A percentile compares a stretch with the other conserved stretches of the same genome.
Conservation (phyloP, 805 yeast genomes). For the Wickerhamomyces chambardii region DNA sequence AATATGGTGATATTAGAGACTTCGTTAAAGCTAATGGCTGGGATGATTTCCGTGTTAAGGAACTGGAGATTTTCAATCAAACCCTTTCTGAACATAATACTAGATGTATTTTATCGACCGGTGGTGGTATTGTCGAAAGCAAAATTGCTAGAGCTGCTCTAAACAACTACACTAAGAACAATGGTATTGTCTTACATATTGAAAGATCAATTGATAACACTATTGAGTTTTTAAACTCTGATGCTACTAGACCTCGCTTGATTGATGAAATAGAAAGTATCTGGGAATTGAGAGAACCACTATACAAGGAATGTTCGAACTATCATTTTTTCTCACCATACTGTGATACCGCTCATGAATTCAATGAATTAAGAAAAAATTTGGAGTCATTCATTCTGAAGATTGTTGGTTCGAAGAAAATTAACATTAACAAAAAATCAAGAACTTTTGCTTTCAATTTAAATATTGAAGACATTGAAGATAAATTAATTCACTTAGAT, state of each 20-base stretch:
- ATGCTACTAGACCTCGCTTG: conserved; percentile 84
- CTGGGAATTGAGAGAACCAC: conserved; percentile 72
- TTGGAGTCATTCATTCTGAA: conserved; percentile 49
- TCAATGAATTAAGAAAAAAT: conserved; percentile 45
- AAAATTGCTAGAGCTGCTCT: conserved; percentile 56
- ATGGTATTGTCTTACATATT: conserved; percentile 82
- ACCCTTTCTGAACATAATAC: conserved; percentile 30
- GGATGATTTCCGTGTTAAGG: conserved; percentile 77
- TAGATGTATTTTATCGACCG: conserved; percentile 73
- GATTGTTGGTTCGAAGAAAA: conserved; percentile 45
- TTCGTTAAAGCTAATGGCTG: conserved; percentile 66
- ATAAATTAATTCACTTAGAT: conserved; percentile 34
- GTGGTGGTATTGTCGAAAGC: conserved; percentile 92
- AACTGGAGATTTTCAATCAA: conserved; percentile 45
- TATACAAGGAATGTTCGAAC: conserved; percentile 78
- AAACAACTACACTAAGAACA: conserved; percentile 39
- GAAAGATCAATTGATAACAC: conserved; percentile 85
- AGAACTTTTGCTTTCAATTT: conserved; percentile 69
- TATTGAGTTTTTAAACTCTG: conserved; percentile 62
- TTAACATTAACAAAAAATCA: conserved; percentile 19
- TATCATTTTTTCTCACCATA: conserved; percentile 70
- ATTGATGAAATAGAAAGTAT: conserved; percentile 72
- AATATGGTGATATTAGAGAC: conserved; percentile 41
- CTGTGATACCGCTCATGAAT: conserved; percentile 46
- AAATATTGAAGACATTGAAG: conserved; percentile 52